phyloP scores from a whole-genome alignment of 2,329 filamentous ascomycete species.

The Aspergillus sp. region DNA sequence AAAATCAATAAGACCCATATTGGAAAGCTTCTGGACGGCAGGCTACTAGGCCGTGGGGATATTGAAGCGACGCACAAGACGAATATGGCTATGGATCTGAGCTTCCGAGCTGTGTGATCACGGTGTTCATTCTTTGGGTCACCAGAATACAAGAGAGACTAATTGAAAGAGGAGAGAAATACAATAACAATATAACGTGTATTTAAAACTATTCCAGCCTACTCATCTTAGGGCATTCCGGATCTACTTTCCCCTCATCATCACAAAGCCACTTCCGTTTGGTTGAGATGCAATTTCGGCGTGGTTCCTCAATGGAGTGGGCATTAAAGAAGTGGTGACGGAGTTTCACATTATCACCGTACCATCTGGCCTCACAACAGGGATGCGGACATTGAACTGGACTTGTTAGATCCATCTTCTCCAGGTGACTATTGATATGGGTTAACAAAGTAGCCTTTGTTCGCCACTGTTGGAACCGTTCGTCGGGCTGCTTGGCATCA shows the following conservation, averaged over 20 bases:
- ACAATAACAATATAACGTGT: no score
- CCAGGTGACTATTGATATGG: conserved; percentile 18
- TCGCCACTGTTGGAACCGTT: conserved; percentile 20
- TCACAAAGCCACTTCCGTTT: conserved; percentile 9
- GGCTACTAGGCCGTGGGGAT: conserved; percentile 11
- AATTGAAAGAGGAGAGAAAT: no score
- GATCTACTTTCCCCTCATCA: neutral
- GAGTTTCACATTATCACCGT: neutral
- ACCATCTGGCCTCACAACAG: neutral
- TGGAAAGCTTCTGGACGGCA: conserved; percentile 46
- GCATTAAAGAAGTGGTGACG: conserved; percentile 11
- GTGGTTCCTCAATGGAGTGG: conserved; percentile 16
- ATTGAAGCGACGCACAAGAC: conserved; percentile 1
- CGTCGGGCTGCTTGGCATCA: neutral
- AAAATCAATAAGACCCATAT: conserved; percentile 51
- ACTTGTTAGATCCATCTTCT: neutral
- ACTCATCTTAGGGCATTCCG: no score
- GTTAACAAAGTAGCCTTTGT: conserved; percentile 18
- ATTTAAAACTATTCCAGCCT: no score
- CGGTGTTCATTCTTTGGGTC: no score
- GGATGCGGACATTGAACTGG: neutral
- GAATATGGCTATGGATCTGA: no score
- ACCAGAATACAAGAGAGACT: no score
- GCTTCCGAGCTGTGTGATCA: no score
- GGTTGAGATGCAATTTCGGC: conserved; percentile 6